phyloP scores from a whole-genome alignment of 306 rosid species.

The Coriaria nepalensis region DNA sequence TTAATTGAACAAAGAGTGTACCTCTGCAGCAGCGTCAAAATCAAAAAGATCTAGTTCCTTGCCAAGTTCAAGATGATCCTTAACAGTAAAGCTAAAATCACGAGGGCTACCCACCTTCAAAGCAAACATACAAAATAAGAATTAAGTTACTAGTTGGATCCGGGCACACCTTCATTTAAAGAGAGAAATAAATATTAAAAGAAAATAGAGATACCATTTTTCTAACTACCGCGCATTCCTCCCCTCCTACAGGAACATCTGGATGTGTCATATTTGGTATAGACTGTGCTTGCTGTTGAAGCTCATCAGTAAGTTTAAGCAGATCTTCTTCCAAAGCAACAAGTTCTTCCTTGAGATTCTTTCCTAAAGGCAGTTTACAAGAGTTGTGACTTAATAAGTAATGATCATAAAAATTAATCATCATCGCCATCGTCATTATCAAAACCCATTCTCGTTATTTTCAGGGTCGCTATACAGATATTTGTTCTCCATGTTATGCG shows the following conservation, averaged over 20 bases:
- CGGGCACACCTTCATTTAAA: background rate
- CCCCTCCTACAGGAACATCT: conserved; percentile 89
- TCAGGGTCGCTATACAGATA: no score
- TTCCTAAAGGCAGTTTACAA: conserved; percentile 35
- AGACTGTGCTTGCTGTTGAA: conserved; percentile 80
- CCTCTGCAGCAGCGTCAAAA: conserved; percentile 97
- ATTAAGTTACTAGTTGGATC: background rate
- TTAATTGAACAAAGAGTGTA: conserved; percentile 21
- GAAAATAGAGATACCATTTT: conserved; percentile 39
- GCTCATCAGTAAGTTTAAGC: conserved; percentile 59
- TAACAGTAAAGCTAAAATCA: conserved; percentile 54
- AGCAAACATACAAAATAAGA: conserved; percentile 7
- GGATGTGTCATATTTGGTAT: conserved; percentile 88
- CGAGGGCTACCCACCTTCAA: conserved; percentile 57
- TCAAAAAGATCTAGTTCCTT: conserved; percentile 78
- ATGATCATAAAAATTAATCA: conserved; percentile 3
- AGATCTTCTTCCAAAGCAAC: conserved; percentile 70
- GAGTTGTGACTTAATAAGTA: conserved; percentile 5
- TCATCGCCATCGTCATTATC: no score
- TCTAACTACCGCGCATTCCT: conserved; percentile 46
- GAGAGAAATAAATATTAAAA: conserved; percentile 2
- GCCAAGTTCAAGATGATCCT: conserved; percentile 90
- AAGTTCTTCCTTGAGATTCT: conserved; percentile 77
- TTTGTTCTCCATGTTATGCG: no score
- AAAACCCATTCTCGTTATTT: no score